Base-by-base conservation (phyloP, 768 basidiomycete species). In the Leccinum sublutescens region DNA sequence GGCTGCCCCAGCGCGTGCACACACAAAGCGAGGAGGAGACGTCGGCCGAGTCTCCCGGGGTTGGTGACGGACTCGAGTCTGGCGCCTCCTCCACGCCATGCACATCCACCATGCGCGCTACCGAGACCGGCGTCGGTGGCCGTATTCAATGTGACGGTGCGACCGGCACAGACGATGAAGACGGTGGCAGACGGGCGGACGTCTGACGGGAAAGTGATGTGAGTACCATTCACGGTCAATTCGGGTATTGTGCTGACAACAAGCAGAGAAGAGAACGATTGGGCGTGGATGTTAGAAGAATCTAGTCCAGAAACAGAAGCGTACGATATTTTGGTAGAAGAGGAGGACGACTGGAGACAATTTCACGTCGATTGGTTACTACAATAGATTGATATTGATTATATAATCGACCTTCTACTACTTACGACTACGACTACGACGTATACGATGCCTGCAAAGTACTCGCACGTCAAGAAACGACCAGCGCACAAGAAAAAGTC, bases 381-480 rank as follows among this genome's bases (percentile, higher is more conserved):
- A 40, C 33, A 34, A 36, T 36, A 36, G 33, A 33, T 33, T n/a
- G 5, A 38, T 38, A 38, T 38, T 38, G n/a, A 40, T 43, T 43
- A 43, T n/a, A 43, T 43, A 43, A 43, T 43, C 15, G 15, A n/a
- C 40, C 38, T 36, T 38, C 5, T 9, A n/a, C n/a, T 8, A 40
- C 29, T 29, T 8, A 17, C 38, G 7, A 4, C 10, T 31, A 34
- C 33, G 1, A 12, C 34, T 11, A 43, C 12, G 3, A 27, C 27
- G 25, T 27, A 27, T 27, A 27, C 27, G 27, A 88, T 88, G 87
- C 85, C 87, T 17, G 81, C 85, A 34, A 88, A 88, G 67, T 88
- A 88, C 73, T 88, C 86, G 25, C 86, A 88, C 73, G 82, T 86
- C n/a, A 87, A 87, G 77, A 88, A 87, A 68, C 74, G 84, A 50